Conservation (phyloP, 495 filamentous ascomycete genomes). For the Delitschia confertaspora region DNA sequence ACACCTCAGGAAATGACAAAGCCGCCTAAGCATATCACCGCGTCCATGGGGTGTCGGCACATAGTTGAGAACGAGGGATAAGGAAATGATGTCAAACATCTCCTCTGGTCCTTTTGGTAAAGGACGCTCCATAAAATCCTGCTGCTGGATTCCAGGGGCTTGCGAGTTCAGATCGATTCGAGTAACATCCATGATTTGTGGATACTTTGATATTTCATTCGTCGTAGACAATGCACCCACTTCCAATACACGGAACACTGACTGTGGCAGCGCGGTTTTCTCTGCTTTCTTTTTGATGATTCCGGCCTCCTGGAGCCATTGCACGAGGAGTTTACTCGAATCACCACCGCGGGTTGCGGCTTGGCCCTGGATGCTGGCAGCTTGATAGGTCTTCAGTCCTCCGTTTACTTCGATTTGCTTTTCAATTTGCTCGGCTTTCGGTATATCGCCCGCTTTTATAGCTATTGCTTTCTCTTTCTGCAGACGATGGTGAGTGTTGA, state of each 20-base stretch:
- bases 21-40: slow-evolving; percentile 80
- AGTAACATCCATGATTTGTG: slow-evolving; percentile 45
- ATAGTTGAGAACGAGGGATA: slow-evolving; percentile 94
- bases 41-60: slow-evolving; percentile 65
- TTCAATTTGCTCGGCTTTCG: slow-evolving; percentile 46
- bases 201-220: slow-evolving; percentile 75
- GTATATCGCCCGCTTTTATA: slow-evolving; percentile 50
- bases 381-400: slow-evolving; percentile 76
- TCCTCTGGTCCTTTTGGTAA: slow-evolving; percentile 54
- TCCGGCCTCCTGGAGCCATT: slow-evolving; percentile 61
- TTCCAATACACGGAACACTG: slow-evolving; percentile 53
- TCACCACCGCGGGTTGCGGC: slow-evolving; percentile 78
- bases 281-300: slow-evolving; percentile 15
- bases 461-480: slow-evolving; percentile 70
- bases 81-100: slow-evolving; percentile 76
- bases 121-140: slow-evolving; percentile 91
- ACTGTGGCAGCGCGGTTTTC: neutral
- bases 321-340: slow-evolving; percentile 73
- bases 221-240: slow-evolving; percentile 78
- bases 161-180: slow-evolving; percentile 90
- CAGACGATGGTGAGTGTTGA: slow-evolving; percentile 75
- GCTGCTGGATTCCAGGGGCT: slow-evolving; percentile 64
- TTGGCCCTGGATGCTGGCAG: slow-evolving; percentile 82
- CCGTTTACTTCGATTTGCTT: slow-evolving; percentile 58
- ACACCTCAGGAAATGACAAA: slow-evolving; percentile 53